phyloP scores from a whole-genome alignment of 805 yeast genomes.

The Nakazawaea holstii region DNA sequence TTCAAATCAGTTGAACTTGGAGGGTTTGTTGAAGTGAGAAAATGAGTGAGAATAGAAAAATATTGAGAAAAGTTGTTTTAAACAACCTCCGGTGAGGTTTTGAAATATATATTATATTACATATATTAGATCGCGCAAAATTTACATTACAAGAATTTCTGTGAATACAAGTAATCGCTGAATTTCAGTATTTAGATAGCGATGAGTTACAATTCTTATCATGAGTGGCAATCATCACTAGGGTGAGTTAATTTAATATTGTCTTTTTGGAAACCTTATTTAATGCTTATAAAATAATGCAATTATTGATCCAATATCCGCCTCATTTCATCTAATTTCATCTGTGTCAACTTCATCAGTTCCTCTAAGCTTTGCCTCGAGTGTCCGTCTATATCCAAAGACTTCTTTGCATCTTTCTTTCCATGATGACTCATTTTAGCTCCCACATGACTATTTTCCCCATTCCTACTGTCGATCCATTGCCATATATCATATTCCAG shows the following conservation, averaged over 20 bases:
- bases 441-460: slow-evolving; percentile 12
- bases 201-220: too few species aligned
- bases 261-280: background rate
- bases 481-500: slow-evolving; percentile 66
- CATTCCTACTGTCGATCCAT: slow-evolving; percentile 50
- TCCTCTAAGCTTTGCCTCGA: slow-evolving; percentile 41
- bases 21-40: background rate
- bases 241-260: background rate
- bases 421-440: background rate
- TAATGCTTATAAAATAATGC: background rate
- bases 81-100: too few species aligned
- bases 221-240: background rate
- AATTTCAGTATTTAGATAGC: too few species aligned
- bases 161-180: too few species aligned
- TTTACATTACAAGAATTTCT: too few species aligned
- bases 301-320: background rate
- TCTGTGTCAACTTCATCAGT: slow-evolving; percentile 38
- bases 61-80: background rate
- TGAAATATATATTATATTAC: too few species aligned
- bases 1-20: background rate
- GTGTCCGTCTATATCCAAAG: slow-evolving; percentile 14
- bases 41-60: background rate
- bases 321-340: slow-evolving; percentile 31
- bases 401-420: slow-evolving; percentile 6
- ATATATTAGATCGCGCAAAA: too few species aligned